phyloP scores from a whole-genome alignment of 495 filamentous ascomycete genomes.

The Aspergillus steynii region DNA sequence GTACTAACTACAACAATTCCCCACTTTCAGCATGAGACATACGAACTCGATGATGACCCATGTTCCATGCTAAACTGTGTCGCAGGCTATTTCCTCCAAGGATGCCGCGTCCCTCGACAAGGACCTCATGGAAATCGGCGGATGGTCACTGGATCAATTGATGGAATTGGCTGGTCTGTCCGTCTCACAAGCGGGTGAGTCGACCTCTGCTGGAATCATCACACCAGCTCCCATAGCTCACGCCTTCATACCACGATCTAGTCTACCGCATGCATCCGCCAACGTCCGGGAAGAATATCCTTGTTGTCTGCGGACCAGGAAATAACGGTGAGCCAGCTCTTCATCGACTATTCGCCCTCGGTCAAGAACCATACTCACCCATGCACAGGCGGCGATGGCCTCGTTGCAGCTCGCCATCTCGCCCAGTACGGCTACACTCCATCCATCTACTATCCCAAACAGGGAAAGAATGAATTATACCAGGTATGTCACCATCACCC shows the following conservation, averaged over 20 bases:
- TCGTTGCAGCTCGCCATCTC: slow-evolving; percentile 94
- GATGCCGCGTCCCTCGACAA: slow-evolving; percentile 85
- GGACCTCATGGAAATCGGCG: slow-evolving; percentile 91
- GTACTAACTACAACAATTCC: slow-evolving; percentile 19
- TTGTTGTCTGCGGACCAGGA: slow-evolving; percentile 90
- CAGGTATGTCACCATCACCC: slow-evolving; percentile 47
- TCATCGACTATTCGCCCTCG: neutral
- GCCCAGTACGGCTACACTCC: slow-evolving; percentile 90
- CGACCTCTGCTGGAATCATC: neutral
- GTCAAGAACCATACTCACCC: slow-evolving; percentile 2
- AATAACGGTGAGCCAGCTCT: slow-evolving; percentile 72
- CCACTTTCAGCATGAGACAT: neutral
- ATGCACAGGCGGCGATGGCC: slow-evolving; percentile 79
- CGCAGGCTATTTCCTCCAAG: slow-evolving; percentile 80
- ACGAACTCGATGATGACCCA: neutral
- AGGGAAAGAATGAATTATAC: slow-evolving; percentile 85
- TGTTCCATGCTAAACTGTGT: slow-evolving; percentile 3
- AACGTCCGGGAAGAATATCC: slow-evolving; percentile 66
- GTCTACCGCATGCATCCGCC: slow-evolving; percentile 84
- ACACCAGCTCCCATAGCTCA: neutral
- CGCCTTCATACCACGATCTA: slow-evolving; percentile 24
- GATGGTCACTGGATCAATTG: slow-evolving; percentile 91
- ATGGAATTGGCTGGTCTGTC: slow-evolving; percentile 96
- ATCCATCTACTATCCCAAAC: slow-evolving; percentile 90
- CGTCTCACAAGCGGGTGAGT: slow-evolving; percentile 83